Base-by-base conservation (phyloP, 2,329 filamentous ascomycete species). In the Fusarium haematococcum region DNA sequence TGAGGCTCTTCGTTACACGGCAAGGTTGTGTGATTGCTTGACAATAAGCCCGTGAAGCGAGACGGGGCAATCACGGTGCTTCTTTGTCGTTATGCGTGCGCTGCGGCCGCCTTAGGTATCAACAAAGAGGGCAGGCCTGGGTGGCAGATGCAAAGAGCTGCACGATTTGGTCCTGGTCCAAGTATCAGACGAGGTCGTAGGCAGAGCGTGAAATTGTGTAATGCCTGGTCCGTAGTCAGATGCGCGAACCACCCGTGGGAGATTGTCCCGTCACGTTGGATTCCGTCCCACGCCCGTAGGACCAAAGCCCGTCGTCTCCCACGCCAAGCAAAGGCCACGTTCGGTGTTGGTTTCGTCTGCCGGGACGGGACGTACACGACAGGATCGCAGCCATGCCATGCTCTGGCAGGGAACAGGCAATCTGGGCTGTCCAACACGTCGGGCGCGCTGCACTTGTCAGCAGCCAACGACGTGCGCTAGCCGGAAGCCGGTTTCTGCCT, bases 341-440 rank as follows among this genome's bases (percentile, higher is more conserved):
- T 60, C 41, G 52, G 50, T 43, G 52, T 64, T 54, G 63, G 50
- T 52, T 65, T 62, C 61, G 7, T 62, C 50, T 65, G 56, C 59
- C 62, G 37, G 68, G 71, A 64, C 62, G 32, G 54, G 62, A 67
- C 54, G 33, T 48, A 58, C 56, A 64, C n/a, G 6, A 39, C 32
- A 59, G 52, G 30, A 59, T 59, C 63, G 63, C 27, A 48, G 18
- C 61, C 25, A 43, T 27, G 33, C 41, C 11, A 65, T 64, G 60
- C 37, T 61, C 41, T 32, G 25, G 33, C 58, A 63, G 37, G 50
- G 65, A 62, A 65, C 54, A 61, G 63, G 35, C 37, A 39, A 23
- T 18, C 27, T 58, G 23, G 23, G 37, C 32, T 37, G 27, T 45
- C 37, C 50, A 63, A 30, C 39, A 43, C 35, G 71, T 33, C 54